Conservation (phyloP, 495 filamentous ascomycete species). For the Barbatosphaeria neglecta region DNA sequence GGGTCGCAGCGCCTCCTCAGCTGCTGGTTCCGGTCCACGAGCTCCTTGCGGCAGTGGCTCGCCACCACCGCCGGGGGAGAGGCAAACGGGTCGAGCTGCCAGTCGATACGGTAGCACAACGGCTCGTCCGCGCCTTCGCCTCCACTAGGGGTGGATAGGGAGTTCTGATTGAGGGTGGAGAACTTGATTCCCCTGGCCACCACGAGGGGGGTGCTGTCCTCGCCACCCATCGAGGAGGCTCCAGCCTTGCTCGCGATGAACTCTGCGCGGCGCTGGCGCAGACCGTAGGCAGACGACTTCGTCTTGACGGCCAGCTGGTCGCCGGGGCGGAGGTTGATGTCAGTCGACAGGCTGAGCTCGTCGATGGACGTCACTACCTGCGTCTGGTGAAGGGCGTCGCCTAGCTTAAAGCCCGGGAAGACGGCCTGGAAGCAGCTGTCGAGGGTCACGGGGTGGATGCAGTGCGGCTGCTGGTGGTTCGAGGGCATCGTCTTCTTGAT, state of each 20-base stretch:
- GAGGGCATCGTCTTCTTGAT: conserved; percentile 15
- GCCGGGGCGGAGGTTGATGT: not conserved
- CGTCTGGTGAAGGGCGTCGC: not conserved
- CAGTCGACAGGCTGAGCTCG: not conserved
- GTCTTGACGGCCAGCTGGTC: not conserved
- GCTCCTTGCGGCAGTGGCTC: not conserved
- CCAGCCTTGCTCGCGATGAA: not conserved
- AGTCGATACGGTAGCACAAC: not conserved
- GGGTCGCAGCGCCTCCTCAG: not conserved
- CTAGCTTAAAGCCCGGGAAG: not conserved
- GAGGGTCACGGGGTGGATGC: conserved; percentile 25
- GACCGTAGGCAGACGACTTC: not conserved
- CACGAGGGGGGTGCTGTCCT: not conserved
- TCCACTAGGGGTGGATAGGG: too few species aligned
- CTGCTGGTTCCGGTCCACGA: not conserved
- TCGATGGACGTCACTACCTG: not conserved
- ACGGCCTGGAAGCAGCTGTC: conserved; percentile 11
- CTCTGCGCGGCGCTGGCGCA: not conserved
- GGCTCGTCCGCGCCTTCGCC: not conserved
- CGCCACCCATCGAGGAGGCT: too few species aligned
- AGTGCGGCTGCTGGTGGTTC: conserved; percentile 15
- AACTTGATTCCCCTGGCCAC: not conserved
- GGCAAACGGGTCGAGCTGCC: not conserved
- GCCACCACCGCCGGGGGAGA: not conserved
- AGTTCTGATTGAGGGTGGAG: too few species aligned